These are phyloP conservation scores for Bipolaris cookei DNA, from an alignment of 2,329 filamentous ascomycete genomes.

Conservation along the genomic window DNA sequence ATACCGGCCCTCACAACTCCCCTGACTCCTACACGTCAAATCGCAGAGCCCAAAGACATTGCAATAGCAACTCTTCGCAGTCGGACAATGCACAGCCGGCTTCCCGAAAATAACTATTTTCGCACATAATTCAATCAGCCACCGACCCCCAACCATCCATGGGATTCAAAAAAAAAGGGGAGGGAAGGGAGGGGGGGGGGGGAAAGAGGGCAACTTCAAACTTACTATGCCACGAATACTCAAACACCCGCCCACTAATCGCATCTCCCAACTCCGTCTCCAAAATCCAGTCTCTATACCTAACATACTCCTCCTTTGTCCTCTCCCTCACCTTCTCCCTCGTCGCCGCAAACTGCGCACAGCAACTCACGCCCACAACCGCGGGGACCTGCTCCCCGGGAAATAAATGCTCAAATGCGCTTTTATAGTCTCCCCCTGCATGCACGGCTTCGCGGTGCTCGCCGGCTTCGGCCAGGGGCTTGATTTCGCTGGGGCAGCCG, in stretches of 20 bases:
- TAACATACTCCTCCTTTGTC: slow-evolving; percentile 57
- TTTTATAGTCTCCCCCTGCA: slow-evolving; percentile 57
- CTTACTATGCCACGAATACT: slow-evolving; percentile 66
- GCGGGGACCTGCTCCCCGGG: slow-evolving; percentile 50
- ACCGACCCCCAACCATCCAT: no score
- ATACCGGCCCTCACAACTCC: slow-evolving; percentile 64
- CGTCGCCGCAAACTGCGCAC: slow-evolving; percentile 62
- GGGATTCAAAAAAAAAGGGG: no score
- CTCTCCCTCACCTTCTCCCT: slow-evolving; percentile 55
- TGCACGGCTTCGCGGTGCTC: slow-evolving; percentile 54
- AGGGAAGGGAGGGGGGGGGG: no score
- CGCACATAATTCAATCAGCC: slow-evolving; percentile 18
- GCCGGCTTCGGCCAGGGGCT: slow-evolving; percentile 51
- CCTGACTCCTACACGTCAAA: slow-evolving; percentile 50
- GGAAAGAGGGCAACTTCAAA: slow-evolving; percentile 10
- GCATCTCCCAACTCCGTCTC: slow-evolving; percentile 56
- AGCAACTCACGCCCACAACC: slow-evolving; percentile 59
- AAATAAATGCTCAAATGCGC: slow-evolving; percentile 59
- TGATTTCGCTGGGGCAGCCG: slow-evolving; percentile 60
- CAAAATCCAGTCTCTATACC: slow-evolving; percentile 57
- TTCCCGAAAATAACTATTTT: slow-evolving; percentile 49
- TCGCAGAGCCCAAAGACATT: slow-evolving; percentile 69
- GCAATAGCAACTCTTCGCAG: slow-evolving; percentile 68
- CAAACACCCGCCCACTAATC: slow-evolving; percentile 61
- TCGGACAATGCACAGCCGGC: slow-evolving; percentile 63